phyloP scores from a whole-genome alignment of 164 flowering plant species.

The grape (Vitis vinifera) region DNA sequence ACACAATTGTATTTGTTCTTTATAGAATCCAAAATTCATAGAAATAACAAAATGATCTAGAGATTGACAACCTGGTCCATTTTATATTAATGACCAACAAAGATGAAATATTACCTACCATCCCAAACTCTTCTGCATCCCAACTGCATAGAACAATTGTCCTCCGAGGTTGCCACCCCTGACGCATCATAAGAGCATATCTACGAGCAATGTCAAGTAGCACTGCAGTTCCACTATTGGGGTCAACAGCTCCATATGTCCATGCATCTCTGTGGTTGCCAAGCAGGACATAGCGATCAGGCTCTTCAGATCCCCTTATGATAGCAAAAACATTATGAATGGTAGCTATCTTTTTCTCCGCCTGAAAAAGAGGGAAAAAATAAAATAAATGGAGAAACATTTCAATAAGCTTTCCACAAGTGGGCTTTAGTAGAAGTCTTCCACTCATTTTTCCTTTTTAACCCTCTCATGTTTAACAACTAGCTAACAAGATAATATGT shows the following conservation, averaged over 20 bases:
- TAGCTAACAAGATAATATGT: no score
- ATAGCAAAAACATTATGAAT: constrained; percentile 77
- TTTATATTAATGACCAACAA: not conserved
- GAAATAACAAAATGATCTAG: not conserved
- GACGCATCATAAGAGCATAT: constrained; percentile 48
- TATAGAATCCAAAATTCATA: not conserved
- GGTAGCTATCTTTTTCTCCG: constrained; percentile 58
- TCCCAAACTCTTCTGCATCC: constrained; percentile 99
- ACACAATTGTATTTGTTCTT: not conserved
- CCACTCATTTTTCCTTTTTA: no score
- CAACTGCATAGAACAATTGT: constrained; percentile 91
- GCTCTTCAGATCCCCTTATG: constrained; percentile 79
- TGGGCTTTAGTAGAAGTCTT: no score
- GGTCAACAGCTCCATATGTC: constrained; percentile 99
- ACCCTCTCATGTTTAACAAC: no score
- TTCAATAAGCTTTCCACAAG: no score
- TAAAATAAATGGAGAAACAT: not conserved
- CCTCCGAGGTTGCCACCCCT: constrained; percentile 86
- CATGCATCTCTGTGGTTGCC: constrained; percentile 99
- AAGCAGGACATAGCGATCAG: constrained; percentile 82
- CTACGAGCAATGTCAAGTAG: constrained; percentile 91
- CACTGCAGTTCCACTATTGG: constrained; percentile 95
- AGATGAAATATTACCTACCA: constrained; percentile 60
- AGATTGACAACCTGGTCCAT: not conserved
- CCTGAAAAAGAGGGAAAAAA: constrained; percentile 38